phyloP scores from a whole-genome alignment of 1,284 basidiomycete genomes.

The Pseudozyma hubeiensis region DNA sequence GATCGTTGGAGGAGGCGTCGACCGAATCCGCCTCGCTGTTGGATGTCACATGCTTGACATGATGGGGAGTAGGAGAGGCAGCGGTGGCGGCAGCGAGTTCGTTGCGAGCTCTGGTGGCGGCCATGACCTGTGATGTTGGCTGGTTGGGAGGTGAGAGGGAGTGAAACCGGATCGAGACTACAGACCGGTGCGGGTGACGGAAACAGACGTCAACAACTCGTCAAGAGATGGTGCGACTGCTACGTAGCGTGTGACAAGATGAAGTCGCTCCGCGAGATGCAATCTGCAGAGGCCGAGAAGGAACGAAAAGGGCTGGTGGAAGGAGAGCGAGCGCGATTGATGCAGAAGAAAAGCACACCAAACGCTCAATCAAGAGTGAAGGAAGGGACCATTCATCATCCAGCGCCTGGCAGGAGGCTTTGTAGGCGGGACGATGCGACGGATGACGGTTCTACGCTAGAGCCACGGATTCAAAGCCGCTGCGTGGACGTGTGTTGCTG shows the following conservation, averaged over 20 bases:
- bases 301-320: neutral
- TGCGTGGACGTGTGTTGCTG: too few species aligned
- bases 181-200: too few species aligned
- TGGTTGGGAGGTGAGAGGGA: neutral
- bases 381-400: constrained; percentile 32
- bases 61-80: constrained; percentile 19
- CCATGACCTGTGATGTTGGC: constrained; percentile 36
- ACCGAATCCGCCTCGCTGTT: constrained; percentile 5
- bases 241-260: neutral
- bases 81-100: constrained; percentile 30
- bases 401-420: constrained; percentile 5
- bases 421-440: neutral
- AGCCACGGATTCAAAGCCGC: too few species aligned
- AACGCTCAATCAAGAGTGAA: constrained; percentile 33
- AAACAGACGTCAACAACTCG: neutral
- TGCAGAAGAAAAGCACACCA: constrained; percentile 24
- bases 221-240: neutral
- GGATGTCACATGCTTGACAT: constrained; percentile 21
- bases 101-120: constrained; percentile 48
- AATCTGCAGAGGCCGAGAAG: neutral
- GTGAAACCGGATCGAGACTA: too few species aligned
- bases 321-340: constrained; percentile 27
- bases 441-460: neutral
- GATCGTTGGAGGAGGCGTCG: constrained; percentile 17
- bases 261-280: neutral